These are phyloP conservation scores for Penicillium samsonianum DNA, from an alignment of 495 filamentous ascomycete genomes.

Conservation along the genomic window DNA sequence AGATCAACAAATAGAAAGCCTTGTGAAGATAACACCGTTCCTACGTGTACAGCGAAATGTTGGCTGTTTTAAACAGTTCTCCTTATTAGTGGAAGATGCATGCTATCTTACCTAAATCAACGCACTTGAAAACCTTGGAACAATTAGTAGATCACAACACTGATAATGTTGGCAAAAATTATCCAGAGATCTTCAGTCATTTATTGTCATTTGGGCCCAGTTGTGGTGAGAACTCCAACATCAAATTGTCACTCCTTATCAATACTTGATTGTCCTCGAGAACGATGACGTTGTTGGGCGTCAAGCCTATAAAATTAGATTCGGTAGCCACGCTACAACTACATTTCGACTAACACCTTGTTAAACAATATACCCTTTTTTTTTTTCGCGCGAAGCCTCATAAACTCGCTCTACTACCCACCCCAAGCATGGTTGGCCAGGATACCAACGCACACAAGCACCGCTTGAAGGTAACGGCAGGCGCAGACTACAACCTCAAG, in stretches of 20 bases:
- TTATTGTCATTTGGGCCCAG: background rate
- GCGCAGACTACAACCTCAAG: constrained; percentile 65
- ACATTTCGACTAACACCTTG: background rate
- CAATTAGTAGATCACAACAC: background rate
- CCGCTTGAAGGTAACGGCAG: constrained; percentile 56
- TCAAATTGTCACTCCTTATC: background rate
- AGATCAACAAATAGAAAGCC: background rate
- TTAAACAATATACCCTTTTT: background rate
- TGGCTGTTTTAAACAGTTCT: background rate
- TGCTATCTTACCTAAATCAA: background rate
- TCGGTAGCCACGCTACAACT: background rate
- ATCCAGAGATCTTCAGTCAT: background rate
- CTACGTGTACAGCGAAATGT: background rate
- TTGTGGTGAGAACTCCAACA: no score
- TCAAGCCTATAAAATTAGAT: constrained; percentile 5
- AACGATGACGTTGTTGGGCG: constrained; percentile 19
- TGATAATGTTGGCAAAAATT: background rate
- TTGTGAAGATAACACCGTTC: background rate
- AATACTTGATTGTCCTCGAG: background rate
- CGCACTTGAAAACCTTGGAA: background rate
- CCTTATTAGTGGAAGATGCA: background rate
- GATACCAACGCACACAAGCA: constrained; percentile 25
- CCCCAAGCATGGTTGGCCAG: background rate
- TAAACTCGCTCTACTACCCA: background rate
- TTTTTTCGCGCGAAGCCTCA: background rate